Evolutionary conservation across 257 asterid species (phyloP).

Genomic region (Lycium ferocissimum): DNA sequence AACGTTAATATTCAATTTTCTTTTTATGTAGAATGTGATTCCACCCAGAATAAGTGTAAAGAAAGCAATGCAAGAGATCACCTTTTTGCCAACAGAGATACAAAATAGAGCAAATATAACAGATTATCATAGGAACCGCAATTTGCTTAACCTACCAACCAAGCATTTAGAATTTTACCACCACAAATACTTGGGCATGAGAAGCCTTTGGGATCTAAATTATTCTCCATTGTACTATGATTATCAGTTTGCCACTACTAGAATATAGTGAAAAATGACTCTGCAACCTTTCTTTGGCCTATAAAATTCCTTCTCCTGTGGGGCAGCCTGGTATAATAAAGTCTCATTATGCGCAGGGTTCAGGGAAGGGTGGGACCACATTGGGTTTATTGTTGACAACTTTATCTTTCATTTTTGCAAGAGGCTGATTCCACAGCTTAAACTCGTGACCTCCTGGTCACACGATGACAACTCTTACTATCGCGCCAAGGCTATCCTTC

Average conservation of each 20-base stretch:
- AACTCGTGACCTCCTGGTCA: background rate
- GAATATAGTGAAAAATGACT: background rate
- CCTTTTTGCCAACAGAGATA: background rate
- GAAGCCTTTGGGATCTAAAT: background rate
- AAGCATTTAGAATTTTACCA: background rate
- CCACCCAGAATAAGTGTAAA: background rate
- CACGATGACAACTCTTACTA: background rate
- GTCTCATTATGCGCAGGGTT: background rate
- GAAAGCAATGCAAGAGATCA: background rate
- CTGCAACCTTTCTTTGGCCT: background rate
- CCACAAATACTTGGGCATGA: background rate
- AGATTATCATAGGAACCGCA: background rate
- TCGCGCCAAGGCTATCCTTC: background rate
- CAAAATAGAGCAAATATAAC: background rate
- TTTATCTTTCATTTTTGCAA: background rate
- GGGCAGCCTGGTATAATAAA: background rate
- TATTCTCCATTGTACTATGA: background rate
- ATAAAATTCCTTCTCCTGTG: background rate
- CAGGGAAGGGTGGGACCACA: background rate
- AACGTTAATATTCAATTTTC: background rate
- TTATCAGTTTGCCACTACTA: slow-evolving; percentile 3
- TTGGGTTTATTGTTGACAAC: background rate
- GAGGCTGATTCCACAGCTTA: background rate
- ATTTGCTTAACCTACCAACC: slow-evolving; percentile 17
- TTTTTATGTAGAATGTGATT: background rate